Evolutionary conservation across 805 yeast genomes (phyloP), one percentile per base, ranked within the genome.

Genomic region (Tetrapisispora phaffii): DNA sequence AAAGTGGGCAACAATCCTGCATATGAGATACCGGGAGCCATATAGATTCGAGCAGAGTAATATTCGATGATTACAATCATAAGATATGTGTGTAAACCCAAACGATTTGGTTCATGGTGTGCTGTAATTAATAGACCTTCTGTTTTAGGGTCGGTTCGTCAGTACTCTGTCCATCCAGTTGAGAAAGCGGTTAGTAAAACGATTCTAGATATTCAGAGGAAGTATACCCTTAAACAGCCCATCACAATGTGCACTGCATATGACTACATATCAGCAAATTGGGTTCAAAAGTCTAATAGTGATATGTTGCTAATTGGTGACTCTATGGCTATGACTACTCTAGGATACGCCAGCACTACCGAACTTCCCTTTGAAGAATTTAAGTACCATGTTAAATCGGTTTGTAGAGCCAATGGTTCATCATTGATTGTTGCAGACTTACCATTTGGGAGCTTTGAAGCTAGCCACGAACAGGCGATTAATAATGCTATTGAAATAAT

Each of bases 311-410:
- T 90, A 2, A 80, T 90, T 4, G 98, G 98, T 3, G 98, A 90
- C 62, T 89, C 97, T 0, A 66, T 93, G 22, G 87, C 96, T 0
- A 90, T 88, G 96, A 89, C 85, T 1, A 74, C 95, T 0, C 71
- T 86, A 50, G 98, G 98, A 0, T 81, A 82, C 57, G 71, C 71
- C 2, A 79, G 83, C 35, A 82, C 97, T 0, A 79, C 82, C 48
- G 84, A 84, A 55, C 65, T 93, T 23, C 73, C 80, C 2, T 75
- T 87, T 42, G 89, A 86, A 10, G 90, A 93, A 60, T 85, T 87
- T 67, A 61, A 82, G 26, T 83, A 79, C 58, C 86, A 85, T 53
- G 80, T 83, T 34, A 71, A 74, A 44, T 82, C 97, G 0, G 95
- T 88, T 1, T 62, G 78, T 13, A 69, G 97, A 26, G 95, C 93